Evolutionary conservation across 139 green algal genomes (phyloP).

Genomic region (Monoraphidium neglectum): DNA sequence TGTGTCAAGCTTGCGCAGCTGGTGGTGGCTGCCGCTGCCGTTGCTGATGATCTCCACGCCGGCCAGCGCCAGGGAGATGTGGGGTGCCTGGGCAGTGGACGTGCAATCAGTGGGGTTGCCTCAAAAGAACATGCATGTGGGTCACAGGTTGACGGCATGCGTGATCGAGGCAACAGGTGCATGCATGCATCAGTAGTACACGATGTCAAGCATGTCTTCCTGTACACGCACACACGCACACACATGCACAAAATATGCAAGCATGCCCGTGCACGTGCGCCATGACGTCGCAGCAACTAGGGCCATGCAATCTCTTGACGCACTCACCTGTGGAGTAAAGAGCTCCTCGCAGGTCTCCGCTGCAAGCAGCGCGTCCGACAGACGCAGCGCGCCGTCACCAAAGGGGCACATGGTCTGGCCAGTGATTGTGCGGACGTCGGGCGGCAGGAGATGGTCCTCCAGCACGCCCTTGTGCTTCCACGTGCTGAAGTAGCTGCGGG

Average conservation of each 20-base stretch:
- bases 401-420: slow-evolving; percentile 80
- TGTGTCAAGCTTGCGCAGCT: slow-evolving; percentile 86
- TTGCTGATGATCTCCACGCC: slow-evolving; percentile 96
- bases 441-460: slow-evolving; percentile 77
- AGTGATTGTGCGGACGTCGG: slow-evolving; percentile 45
- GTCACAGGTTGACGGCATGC: neutral
- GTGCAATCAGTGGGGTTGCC: neutral
- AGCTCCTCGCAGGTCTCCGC: slow-evolving; percentile 97
- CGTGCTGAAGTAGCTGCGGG: slow-evolving; percentile 77
- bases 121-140: neutral
- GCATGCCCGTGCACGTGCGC: too few species aligned
- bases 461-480: slow-evolving; percentile 79
- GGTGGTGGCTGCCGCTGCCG: slow-evolving; percentile 92
- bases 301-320: neutral
- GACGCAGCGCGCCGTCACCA: slow-evolving; percentile 77
- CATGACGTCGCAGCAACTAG: too few species aligned
- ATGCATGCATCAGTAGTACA: neutral
- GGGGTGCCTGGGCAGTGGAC: slow-evolving; percentile 40
- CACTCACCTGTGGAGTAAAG: slow-evolving; percentile 81
- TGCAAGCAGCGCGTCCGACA: slow-evolving; percentile 73
- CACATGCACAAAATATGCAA: too few species aligned
- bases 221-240: too few species aligned
- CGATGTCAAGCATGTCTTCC: too few species aligned
- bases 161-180: neutral
- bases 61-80: slow-evolving; percentile 78